Percentiles rank a stretch among this genome's conserved stretches.
These are phyloP conservation scores for Immersiporthe knoxdaviesiana DNA, from an alignment of 2,329 filamentous ascomycete species.

Conservation along the genomic window DNA sequence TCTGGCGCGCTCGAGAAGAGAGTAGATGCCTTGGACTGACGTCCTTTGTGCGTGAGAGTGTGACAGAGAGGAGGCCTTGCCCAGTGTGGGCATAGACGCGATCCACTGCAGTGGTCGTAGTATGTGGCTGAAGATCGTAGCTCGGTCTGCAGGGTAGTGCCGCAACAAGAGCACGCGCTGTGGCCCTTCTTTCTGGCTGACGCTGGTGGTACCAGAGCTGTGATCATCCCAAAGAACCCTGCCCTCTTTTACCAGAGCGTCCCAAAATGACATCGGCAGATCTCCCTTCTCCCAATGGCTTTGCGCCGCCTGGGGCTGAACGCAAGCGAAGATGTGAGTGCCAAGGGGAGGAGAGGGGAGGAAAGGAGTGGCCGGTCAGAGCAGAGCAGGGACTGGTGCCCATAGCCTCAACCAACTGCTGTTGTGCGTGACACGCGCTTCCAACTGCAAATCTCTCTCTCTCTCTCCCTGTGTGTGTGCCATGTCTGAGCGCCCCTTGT, in stretches of 20 bases:
- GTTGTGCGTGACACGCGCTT: constrained; percentile 3
- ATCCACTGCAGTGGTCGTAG: background rate
- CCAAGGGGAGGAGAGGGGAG: background rate
- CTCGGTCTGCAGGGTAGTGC: background rate
- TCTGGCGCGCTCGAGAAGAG: background rate
- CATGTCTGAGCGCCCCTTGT: constrained; percentile 10
- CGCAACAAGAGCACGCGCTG: background rate
- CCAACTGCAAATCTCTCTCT: constrained; percentile 22
- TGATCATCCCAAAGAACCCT: no score
- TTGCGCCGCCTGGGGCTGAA: background rate
- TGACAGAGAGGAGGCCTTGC: background rate
- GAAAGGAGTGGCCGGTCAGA: background rate
- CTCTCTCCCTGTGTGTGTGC: no score
- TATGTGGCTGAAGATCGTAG: background rate
- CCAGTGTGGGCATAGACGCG: background rate
- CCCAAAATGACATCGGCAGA: no score
- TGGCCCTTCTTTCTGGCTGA: background rate
- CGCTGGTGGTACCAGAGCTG: background rate
- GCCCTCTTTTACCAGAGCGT: background rate
- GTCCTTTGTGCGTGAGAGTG: background rate
- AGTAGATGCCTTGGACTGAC: background rate
- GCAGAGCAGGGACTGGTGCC: background rate
- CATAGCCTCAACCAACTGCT: background rate
- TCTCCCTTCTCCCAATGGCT: background rate
- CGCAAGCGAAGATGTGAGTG: background rate